Evolutionary conservation across 2,329 filamentous ascomycete genomes (phyloP).

Genomic region (Chaetoscypha palmicola): DNA sequence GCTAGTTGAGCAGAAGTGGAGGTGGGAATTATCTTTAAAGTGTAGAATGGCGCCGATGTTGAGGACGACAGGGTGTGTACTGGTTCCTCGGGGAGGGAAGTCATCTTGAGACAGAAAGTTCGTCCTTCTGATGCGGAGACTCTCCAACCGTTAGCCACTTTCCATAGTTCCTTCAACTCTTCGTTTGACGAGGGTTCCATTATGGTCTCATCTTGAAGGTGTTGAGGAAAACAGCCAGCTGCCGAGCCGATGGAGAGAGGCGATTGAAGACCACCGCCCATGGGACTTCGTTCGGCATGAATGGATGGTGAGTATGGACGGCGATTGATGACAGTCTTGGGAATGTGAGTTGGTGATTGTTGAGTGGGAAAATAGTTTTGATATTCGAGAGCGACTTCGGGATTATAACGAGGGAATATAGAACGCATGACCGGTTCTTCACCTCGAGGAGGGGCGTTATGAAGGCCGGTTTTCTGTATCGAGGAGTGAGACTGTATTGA

Average conservation of each 20-base stretch:
- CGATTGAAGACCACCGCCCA: constrained; percentile 23
- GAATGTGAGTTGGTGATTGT: constrained; percentile 55
- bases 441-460: constrained; percentile 21
- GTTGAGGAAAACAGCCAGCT: constrained; percentile 25
- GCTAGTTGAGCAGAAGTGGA: constrained; percentile 56
- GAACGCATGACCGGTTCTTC: constrained; percentile 49
- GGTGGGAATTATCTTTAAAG: constrained; percentile 55
- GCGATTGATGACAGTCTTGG: constrained; percentile 57
- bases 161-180: constrained; percentile 60
- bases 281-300: constrained; percentile 18
- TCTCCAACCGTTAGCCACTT: constrained; percentile 62
- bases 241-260: constrained; percentile 22
- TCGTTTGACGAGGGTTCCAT: constrained; percentile 38
- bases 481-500: constrained; percentile 48
- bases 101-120: constrained; percentile 52
- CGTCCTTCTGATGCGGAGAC: constrained; percentile 52
- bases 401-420: constrained; percentile 72
- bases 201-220: constrained; percentile 25
- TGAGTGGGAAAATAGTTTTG: constrained; percentile 67
- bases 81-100: constrained; percentile 51
- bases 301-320: constrained; percentile 46
- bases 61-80: constrained; percentile 59
- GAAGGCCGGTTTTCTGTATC: constrained; percentile 44
- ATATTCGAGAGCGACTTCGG: constrained; percentile 54
- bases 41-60: constrained; percentile 57